Conservation (phyloP, 1,284 basidiomycete genomes). For the Abortiporus biennis region DNA sequence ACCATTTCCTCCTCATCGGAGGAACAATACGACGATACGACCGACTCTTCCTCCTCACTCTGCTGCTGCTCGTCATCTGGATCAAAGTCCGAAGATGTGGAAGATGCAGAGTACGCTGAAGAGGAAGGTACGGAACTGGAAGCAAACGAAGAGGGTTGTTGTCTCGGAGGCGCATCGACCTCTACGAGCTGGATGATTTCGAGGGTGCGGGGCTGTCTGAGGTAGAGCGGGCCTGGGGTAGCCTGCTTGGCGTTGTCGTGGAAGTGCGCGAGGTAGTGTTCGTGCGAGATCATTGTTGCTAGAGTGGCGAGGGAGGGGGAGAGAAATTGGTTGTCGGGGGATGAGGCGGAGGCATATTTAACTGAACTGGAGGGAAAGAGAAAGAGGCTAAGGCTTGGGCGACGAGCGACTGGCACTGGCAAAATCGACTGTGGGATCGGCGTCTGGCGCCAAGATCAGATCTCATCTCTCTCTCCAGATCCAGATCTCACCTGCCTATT, state of each 20-base stretch:
- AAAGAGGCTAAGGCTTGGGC: too few relatives aligned
- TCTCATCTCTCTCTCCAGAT: constrained; percentile 10
- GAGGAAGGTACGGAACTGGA: constrained; percentile 32
- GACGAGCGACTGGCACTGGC: too few relatives aligned
- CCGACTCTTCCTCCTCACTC: constrained; percentile 38
- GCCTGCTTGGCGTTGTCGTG: constrained; percentile 27
- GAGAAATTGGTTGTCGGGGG: constrained; percentile 8
- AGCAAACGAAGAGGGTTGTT: constrained; percentile 28
- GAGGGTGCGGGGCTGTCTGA: constrained; percentile 45
- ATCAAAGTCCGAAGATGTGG: constrained; percentile 30
- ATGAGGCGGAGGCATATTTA: too few relatives aligned
- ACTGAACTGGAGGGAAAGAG: too few relatives aligned
- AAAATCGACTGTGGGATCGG: too few relatives aligned
- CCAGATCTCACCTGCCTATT: too few relatives aligned
- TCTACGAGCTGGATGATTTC: constrained; percentile 74
- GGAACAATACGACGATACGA: constrained; percentile 61
- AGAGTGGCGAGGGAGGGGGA: constrained; percentile 11
- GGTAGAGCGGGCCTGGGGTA: constrained; percentile 38
- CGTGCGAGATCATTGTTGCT: constrained; percentile 19
- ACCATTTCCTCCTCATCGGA: constrained; percentile 36
- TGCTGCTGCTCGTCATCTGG: constrained; percentile 20
- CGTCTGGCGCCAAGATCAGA: too few relatives aligned
- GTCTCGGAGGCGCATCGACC: constrained; percentile 50
- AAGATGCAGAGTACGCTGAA: constrained; percentile 28
- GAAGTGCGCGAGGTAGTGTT: constrained; percentile 23